Evolutionary conservation across 176 grass and related monocot species (phyloP), one percentile per base, ranked within the genome.

Genomic region (Cocos nucifera): DNA sequence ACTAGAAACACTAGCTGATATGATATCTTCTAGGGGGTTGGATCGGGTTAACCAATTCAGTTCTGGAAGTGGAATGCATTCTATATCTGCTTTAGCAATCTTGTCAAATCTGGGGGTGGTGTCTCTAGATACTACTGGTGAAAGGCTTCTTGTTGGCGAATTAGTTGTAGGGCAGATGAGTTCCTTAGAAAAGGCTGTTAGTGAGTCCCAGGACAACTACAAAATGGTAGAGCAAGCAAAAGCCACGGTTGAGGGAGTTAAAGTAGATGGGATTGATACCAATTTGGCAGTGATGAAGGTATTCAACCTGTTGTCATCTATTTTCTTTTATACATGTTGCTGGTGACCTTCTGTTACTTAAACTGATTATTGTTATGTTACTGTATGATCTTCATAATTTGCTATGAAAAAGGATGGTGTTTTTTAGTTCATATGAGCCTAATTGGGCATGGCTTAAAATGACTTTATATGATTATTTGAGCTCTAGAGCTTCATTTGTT

Each of bases 261-360:
- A 90, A 75, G 92, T 97, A 74, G 92, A 97, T 59, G 92, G 92
- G 26, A 83, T 97, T 28, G 87, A 90, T 80, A 97, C 87, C 50
- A 97, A 97, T 60, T 78, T 97, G 55, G 92, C 84, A 54, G 86
- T 97, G 62, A 97, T 91, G 92, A 90, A 97, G 92, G 92, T 97
- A 87, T 57, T 17, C 8, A 67, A 66, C 22, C 54, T 44, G 35
- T 6, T 56, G 28, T 39, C 3, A 68, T 48, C 26, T 59, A 20
- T 59, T 56, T 71, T 74, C 5, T 44, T 44, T 44, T 44, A 44
- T 44, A 3, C 9, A 12, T 44, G 10, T 44, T 44, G 10, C 35
- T 44, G 14, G 35, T 14, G 10, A 2, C 35, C 35, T 2, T 44
- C 9, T 44, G 35, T 44, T 44, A 14, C 35, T 44, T 14, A 9